Evolutionary conservation across 805 yeast genomes (phyloP), one percentile per base, ranked within the genome.

Genomic region (Komagataella populi): DNA sequence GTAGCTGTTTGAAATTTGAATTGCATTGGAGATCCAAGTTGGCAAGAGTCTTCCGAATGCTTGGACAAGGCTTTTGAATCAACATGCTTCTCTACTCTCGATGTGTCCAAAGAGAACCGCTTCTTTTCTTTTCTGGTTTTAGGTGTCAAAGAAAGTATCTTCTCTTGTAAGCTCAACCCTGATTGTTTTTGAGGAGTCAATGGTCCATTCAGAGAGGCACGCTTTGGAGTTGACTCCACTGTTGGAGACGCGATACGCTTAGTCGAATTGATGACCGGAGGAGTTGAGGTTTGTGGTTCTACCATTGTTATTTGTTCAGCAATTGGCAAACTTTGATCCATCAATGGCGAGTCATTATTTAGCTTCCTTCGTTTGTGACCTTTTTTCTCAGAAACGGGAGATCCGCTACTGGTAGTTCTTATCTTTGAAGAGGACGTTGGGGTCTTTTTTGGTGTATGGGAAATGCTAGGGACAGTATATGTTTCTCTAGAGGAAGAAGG

Each of bases 1-100:
- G 68, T 65, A 16, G 51, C 48, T 12, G 48, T 51, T 23, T 30
- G 39, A 30, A 14, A 10, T 12, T 43, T 30, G 17, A 36, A 48
- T 18, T 48, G 44, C 30, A 50, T 17, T 45, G n/a, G 48, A 7
- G 20, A 14, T 23, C 16, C 45, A 46, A 49, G 44, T 48, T 53
- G n/a, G 51, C 50, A 12, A 39, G 46, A 45, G 51, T 50, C 24
- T 53, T 50, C 12, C 54, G 52, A 10, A 55, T 53, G 49, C 23
- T 18, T 8, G 3, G 39, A 5, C 1, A 14, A 30, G 14, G 1
- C 36, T 4, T 24, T 30, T 5, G 39, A 2, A 4, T 30, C 6
- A 30, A 30, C 39, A 10, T 30, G 39, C 39, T 30, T 30, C 39
- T 30, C 39, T 30, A 30, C 14, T 8, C 39, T 30, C 39, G 39